Evolutionary conservation across 805 yeast genomes (phyloP).

Genomic region (Kuraishia floccosa): DNA sequence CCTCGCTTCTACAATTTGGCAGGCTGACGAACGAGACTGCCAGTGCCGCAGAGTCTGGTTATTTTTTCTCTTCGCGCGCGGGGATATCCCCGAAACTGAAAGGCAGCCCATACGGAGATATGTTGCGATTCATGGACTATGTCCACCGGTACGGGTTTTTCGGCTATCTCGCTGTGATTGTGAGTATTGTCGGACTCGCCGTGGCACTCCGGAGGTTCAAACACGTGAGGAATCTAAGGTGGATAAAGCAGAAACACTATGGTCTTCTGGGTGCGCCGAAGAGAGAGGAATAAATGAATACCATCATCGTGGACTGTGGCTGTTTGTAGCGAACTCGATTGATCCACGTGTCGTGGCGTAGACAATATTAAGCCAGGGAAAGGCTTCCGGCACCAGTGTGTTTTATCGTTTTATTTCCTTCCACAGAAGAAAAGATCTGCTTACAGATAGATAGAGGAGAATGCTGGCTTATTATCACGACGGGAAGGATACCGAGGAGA

Average conservation of each 20-base stretch:
- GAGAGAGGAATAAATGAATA: no score
- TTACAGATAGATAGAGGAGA: slow-evolving; percentile 2
- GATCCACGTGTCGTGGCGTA: no score
- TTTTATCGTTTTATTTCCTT: no score
- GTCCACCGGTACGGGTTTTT: slow-evolving; percentile 31
- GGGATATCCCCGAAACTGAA: background rate
- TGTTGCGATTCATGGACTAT: slow-evolving; percentile 27
- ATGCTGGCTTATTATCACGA: slow-evolving; percentile 59
- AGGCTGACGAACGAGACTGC: no score
- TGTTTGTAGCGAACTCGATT: no score
- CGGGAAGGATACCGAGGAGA: slow-evolving; percentile 35
- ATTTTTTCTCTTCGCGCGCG: background rate
- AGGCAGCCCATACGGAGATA: slow-evolving; percentile 27
- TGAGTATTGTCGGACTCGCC: background rate
- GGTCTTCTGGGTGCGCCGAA: slow-evolving; percentile 3
- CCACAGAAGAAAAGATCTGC: background rate
- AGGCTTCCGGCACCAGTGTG: no score
- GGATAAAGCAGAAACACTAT: slow-evolving; percentile 1
- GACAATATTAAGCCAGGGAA: no score
- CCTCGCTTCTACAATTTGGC: slow-evolving; percentile 25
- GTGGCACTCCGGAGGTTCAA: background rate
- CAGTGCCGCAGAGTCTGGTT: no score
- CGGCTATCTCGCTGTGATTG: slow-evolving; percentile 23
- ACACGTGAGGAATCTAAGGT: background rate
- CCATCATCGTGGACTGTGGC: no score